A percentile compares a stretch with the other conserved stretches of the same genome.
Conservation (phyloP, 257 asterid species). For the Fraxinus cuspidata region DNA sequence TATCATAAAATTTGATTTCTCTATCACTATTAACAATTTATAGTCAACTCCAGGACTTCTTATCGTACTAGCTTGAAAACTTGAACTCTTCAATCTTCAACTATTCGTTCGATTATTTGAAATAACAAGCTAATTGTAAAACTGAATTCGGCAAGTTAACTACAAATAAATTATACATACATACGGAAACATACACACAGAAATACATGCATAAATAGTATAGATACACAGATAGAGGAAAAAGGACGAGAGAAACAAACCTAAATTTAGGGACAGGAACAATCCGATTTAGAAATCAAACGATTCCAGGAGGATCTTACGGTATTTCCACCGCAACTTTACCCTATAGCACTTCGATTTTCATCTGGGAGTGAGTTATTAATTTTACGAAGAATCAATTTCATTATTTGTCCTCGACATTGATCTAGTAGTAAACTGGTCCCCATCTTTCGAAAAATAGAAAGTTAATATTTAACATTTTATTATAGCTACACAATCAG, state of each 20-base stretch:
- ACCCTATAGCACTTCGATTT: neutral
- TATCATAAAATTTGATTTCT: neutral
- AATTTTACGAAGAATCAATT: neutral
- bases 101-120: neutral
- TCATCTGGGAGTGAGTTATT: neutral
- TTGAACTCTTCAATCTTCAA: neutral
- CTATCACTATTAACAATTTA: neutral
- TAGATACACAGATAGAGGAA: neutral
- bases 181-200: neutral
- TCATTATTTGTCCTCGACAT: neutral
- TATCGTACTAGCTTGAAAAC: slow-evolving; percentile 9
- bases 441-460: neutral
- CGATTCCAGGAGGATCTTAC: neutral
- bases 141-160: neutral
- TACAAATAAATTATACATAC: neutral
- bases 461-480: neutral
- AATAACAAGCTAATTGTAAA: neutral
- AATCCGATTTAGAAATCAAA: neutral
- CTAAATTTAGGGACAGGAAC: neutral
- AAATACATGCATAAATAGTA: neutral
- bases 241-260: neutral
- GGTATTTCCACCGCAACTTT: neutral
- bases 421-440: neutral
- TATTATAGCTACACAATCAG: neutral
- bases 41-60: neutral